Base-by-base conservation (phyloP, 345 rosid species). In the Corchorus olitorius region DNA sequence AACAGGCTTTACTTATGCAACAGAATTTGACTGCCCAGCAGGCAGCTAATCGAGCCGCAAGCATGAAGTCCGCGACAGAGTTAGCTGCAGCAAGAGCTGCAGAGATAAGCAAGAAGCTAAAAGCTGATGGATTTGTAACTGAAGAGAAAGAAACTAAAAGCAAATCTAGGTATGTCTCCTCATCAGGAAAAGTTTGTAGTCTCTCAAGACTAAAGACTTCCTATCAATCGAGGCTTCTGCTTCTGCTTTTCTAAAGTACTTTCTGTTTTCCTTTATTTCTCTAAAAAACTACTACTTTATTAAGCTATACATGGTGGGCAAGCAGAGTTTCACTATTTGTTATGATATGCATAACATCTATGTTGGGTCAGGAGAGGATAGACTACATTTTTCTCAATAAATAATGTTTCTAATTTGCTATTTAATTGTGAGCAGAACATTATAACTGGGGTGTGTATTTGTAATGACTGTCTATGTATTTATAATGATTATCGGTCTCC, bases 1-100 rank as follows among this genome's bases (percentile, higher is more conserved):
- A 95, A 68, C 98, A 95, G 86, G 94, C 98, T 74, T 88, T 95
- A 88, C 84, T 93, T 71, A 95, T 95, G 99, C 99, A 95, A 55
- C 99, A 95, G 83, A 90, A 91, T 35, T 73, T 93, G 93, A 91
- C 90, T 82, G 93, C 98, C 48, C 99, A 95, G 82, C 99, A 95
- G 88, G 99, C 97, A 76, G 99, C 99, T 72, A 93, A 91, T 76
- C 87, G 87, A 77, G 98, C 98, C 66, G 97, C 99, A 59, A 83
- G 88, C 64, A 95, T 95, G 99, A 95, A 95, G 90, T 89, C 99
- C 81, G 99, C 99, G 61, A 90, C 99, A 27, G 99, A 95, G 85
- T 83, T 93, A 76, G 99, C 99, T 13, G 93, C 98, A 59, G 97
- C 99, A 16, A 92, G 97, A 83, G 99, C 99, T 79, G 97, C 97